Percentiles rank a stretch among this genome's conserved stretches.
Evolutionary conservation across 805 yeast genomes (phyloP).

Genomic region (Jamesozyma jinghongensis): DNA sequence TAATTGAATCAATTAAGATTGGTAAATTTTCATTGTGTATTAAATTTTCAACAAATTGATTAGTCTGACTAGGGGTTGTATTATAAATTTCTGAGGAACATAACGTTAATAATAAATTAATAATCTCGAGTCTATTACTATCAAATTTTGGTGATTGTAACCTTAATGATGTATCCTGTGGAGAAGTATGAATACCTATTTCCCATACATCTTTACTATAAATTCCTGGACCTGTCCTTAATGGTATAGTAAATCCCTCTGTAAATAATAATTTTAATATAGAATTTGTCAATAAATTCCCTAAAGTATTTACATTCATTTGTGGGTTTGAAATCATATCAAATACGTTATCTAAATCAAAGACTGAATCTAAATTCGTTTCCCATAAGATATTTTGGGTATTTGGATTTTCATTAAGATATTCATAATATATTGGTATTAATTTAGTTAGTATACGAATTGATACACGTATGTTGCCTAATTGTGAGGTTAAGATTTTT

Average conservation of each 20-base stretch:
- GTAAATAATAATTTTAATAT: slow-evolving; percentile 23
- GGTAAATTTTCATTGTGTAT: neutral
- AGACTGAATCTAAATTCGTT: neutral
- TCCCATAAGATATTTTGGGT: neutral
- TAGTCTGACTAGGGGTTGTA: neutral
- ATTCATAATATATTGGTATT: slow-evolving; percentile 61
- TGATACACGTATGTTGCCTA: slow-evolving; percentile 39
- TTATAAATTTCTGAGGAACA: slow-evolving; percentile 53
- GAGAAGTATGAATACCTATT: slow-evolving; percentile 55
- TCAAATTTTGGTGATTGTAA: slow-evolving; percentile 40
- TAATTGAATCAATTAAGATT: slow-evolving; percentile 36
- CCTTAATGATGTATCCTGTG: slow-evolving; percentile 9
- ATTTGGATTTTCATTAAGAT: neutral
- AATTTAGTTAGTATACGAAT: slow-evolving; percentile 54
- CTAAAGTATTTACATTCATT: slow-evolving; percentile 24
- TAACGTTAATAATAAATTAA: slow-evolving; percentile 52
- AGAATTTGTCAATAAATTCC: slow-evolving; percentile 24
- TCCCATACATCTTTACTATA: slow-evolving; percentile 49
- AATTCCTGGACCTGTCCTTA: slow-evolving; percentile 9
- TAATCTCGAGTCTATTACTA: slow-evolving; percentile 55
- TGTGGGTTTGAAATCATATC: neutral
- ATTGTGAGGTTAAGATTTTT: slow-evolving; percentile 6
- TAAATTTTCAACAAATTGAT: neutral
- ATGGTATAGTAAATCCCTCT: slow-evolving; percentile 23
- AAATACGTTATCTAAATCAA: neutral